These are phyloP conservation scores for Leishmania guyanensis DNA, from an alignment of 208 protist species.

Conservation along the genomic window DNA sequence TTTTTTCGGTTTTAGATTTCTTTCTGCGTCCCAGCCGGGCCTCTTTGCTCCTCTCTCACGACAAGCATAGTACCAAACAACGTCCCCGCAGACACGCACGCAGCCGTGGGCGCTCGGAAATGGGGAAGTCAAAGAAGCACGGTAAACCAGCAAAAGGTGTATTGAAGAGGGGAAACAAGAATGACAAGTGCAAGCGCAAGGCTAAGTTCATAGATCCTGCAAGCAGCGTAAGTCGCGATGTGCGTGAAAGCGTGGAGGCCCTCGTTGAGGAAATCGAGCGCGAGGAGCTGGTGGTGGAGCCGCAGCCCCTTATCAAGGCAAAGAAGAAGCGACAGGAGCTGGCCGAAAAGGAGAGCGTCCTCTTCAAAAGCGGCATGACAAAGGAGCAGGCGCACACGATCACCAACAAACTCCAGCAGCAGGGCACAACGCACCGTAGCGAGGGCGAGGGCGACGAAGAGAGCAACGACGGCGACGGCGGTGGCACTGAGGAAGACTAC, in stretches of 20 bases:
- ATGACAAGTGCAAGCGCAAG: constrained; percentile 58
- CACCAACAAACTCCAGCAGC: constrained; percentile 42
- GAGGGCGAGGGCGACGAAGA: constrained; percentile 54
- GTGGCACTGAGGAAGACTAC: constrained; percentile 77
- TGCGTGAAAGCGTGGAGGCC: constrained; percentile 48
- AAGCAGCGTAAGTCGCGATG: constrained; percentile 56
- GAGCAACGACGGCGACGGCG: constrained; percentile 41
- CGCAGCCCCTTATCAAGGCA: constrained; percentile 19
- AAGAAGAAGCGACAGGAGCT: constrained; percentile 43
- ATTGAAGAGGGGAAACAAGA: constrained; percentile 53
- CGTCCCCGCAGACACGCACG: not conserved
- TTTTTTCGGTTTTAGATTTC: constrained; percentile 6
- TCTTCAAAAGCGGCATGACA: constrained; percentile 75
- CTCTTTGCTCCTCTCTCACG: not conserved
- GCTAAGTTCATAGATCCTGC: constrained; percentile 63
- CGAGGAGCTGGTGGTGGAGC: no score
- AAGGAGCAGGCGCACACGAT: constrained; percentile 57
- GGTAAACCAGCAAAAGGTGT: constrained; percentile 45
- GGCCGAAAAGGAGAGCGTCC: constrained; percentile 42
- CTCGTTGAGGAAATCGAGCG: constrained; percentile 66
- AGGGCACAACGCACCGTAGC: constrained; percentile 44
- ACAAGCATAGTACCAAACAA: not conserved
- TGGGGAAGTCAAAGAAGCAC: constrained; percentile 55
- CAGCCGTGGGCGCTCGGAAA: constrained; percentile 2
- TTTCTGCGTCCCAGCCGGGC: not conserved